phyloP scores from a whole-genome alignment of 2,329 filamentous ascomycete species.

The Exophiala bonariae region DNA sequence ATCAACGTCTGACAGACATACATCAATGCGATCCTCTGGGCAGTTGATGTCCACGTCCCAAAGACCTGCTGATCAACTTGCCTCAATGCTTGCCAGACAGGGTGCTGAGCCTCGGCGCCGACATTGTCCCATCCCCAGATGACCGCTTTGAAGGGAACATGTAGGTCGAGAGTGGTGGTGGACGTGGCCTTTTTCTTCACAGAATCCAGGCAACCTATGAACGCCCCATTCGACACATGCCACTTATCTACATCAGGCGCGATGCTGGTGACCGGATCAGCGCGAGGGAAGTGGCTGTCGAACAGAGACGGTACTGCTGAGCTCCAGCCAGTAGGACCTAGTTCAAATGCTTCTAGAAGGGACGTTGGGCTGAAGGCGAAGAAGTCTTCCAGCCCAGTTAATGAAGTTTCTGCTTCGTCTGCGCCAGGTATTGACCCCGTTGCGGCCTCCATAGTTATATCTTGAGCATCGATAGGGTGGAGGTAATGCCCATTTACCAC shows the following conservation, averaged over 20 bases:
- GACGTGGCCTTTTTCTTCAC: slow-evolving; percentile 13
- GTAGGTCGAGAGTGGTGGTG: slow-evolving; percentile 17
- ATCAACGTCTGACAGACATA: slow-evolving; percentile 26
- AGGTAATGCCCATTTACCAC: neutral
- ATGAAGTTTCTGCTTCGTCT: neutral
- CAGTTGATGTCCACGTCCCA: slow-evolving; percentile 26
- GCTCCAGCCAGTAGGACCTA: slow-evolving; percentile 9
- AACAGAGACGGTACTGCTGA: slow-evolving; percentile 19
- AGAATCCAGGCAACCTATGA: slow-evolving; percentile 15
- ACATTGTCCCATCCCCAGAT: slow-evolving; percentile 27
- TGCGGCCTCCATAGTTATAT: too few species aligned
- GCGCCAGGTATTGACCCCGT: neutral
- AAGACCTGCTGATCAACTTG: slow-evolving; percentile 26
- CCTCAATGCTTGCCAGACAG: slow-evolving; percentile 22
- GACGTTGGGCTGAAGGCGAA: slow-evolving; percentile 19
- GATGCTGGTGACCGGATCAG: slow-evolving; percentile 9
- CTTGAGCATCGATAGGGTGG: neutral
- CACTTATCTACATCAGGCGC: slow-evolving; percentile 25
- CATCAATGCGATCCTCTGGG: slow-evolving; percentile 26
- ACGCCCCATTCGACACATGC: slow-evolving; percentile 26
- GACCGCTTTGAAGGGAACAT: slow-evolving; percentile 24
- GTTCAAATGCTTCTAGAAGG: slow-evolving; percentile 20
- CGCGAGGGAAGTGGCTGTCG: slow-evolving; percentile 16
- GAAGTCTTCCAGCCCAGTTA: slow-evolving; percentile 15
- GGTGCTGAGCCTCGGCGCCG: slow-evolving; percentile 22